These are phyloP conservation scores for Globisporangium nagaii DNA, from an alignment of 352 stramenopile species.

Conservation along the genomic window DNA sequence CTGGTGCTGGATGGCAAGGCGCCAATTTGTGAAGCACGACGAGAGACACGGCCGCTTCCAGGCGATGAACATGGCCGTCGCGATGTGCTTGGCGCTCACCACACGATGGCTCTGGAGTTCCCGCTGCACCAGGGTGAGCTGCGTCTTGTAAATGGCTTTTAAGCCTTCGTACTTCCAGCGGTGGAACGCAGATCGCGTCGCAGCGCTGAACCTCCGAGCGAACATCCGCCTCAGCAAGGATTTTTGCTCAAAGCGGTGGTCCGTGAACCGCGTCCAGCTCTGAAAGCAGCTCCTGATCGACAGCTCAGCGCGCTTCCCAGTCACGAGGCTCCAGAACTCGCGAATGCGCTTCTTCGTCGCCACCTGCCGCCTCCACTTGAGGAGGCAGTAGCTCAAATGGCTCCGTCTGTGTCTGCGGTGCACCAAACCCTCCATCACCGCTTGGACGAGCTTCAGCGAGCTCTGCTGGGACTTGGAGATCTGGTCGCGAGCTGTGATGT, in stretches of 20 bases:
- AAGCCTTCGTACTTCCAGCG: conserved; percentile 6
- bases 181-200: neutral
- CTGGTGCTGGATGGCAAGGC: neutral
- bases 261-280: neutral
- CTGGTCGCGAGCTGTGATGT: neutral
- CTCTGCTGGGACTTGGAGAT: neutral
- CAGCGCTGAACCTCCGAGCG: neutral
- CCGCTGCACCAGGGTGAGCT: neutral
- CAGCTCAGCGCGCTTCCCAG: neutral
- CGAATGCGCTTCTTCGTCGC: neutral
- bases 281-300: neutral
- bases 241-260: neutral
- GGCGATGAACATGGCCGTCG: conserved; percentile 16
- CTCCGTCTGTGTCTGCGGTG: neutral
- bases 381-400: neutral
- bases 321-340: neutral
- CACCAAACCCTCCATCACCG: neutral
- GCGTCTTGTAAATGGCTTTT: neutral
- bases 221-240: neutral
- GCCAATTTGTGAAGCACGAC: conserved; percentile 21
- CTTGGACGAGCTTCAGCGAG: conserved; percentile 1
- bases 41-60: conserved; percentile 25
- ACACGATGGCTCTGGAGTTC: conserved; percentile 8
- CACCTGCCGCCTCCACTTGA: conserved; percentile 1
- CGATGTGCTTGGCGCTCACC: conserved; percentile 17